phyloP scores from a whole-genome alignment of 2,329 filamentous ascomycete genomes.

The Diaporthe citrichinensis region DNA sequence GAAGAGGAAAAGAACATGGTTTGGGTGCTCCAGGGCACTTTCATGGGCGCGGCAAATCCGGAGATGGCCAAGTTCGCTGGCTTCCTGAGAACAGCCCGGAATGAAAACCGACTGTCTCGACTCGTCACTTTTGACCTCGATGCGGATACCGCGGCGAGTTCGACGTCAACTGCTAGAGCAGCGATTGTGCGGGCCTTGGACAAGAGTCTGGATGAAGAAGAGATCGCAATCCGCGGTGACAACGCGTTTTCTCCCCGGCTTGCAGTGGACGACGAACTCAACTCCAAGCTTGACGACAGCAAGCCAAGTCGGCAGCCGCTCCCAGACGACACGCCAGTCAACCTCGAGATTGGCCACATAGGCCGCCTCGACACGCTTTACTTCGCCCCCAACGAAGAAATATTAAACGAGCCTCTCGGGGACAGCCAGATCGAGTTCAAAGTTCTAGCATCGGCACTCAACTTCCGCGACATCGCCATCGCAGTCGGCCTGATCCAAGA shows the following conservation, averaged over 20 bases:
- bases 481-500: slow-evolving; percentile 11
- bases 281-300: slow-evolving; percentile 21
- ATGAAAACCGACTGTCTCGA: slow-evolving; percentile 8
- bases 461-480: slow-evolving; percentile 33
- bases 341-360: slow-evolving; percentile 27
- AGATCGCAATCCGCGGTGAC: neutral
- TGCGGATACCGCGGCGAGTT: fast-evolving
- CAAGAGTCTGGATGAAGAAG: slow-evolving; percentile 6
- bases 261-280: slow-evolving; percentile 1
- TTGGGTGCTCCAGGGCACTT: slow-evolving; percentile 12
- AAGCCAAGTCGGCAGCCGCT: slow-evolving; percentile 1
- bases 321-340: neutral
- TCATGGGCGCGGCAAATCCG: neutral
- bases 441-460: slow-evolving; percentile 8
- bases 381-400: slow-evolving; percentile 9
- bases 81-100: slow-evolving; percentile 1
- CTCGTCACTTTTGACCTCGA: slow-evolving; percentile 10
- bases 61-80: slow-evolving; percentile 16
- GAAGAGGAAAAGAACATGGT: slow-evolving; percentile 27
- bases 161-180: neutral
- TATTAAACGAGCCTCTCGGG: neutral
- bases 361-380: slow-evolving; percentile 22
- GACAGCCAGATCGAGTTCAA: slow-evolving; percentile 28
- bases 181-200: neutral
- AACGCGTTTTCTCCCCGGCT: neutral